A percentile compares a stretch with the other conserved stretches of the same genome.
Evolutionary conservation across 2,329 filamentous ascomycete genomes (phyloP).

Genomic region (Hypomyces perniciosus): DNA sequence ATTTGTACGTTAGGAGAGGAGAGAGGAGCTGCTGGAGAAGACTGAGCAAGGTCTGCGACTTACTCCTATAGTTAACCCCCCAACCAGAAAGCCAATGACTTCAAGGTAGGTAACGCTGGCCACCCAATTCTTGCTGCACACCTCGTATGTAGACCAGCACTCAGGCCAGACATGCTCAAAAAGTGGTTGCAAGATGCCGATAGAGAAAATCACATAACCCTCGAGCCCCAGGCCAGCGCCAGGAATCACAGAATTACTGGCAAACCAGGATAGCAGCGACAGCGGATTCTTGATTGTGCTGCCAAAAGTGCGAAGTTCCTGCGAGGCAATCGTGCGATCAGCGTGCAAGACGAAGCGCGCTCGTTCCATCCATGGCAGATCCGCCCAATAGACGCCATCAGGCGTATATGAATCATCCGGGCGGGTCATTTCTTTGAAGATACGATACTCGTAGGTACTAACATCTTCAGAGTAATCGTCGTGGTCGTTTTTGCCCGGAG

Average conservation of each 20-base stretch:
- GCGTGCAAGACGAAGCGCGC: conserved; percentile 69
- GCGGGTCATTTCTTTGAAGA: conserved; percentile 74
- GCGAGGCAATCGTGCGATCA: conserved; percentile 62
- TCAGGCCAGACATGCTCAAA: conserved; percentile 67
- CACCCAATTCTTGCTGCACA: conserved; percentile 75
- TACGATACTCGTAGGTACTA: conserved; percentile 47
- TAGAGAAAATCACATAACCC: conserved; percentile 95
- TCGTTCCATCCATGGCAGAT: conserved; percentile 65
- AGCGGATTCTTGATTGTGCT: conserved; percentile 79
- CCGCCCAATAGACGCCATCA: conserved; percentile 88
- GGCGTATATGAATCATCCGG: conserved; percentile 83
- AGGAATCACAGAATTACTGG: conserved; percentile 84
- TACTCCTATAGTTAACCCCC: conserved; percentile 82
- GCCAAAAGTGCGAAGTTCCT: conserved; percentile 63
- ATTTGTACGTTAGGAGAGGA: too few species aligned
- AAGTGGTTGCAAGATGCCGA: conserved; percentile 83
- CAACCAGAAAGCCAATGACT: conserved; percentile 89
- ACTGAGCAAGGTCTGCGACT: conserved; percentile 20
- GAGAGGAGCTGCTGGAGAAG: too few species aligned
- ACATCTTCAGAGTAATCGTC: conserved; percentile 38
- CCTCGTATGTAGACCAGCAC: conserved; percentile 65
- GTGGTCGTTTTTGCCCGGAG: conserved; percentile 39
- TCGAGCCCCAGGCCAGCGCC: conserved; percentile 89
- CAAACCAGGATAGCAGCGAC: conserved; percentile 77
- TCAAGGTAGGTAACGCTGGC: conserved; percentile 85